phyloP scores from a whole-genome alignment of 805 yeast species.

The Kodamaea neixiangensis region DNA sequence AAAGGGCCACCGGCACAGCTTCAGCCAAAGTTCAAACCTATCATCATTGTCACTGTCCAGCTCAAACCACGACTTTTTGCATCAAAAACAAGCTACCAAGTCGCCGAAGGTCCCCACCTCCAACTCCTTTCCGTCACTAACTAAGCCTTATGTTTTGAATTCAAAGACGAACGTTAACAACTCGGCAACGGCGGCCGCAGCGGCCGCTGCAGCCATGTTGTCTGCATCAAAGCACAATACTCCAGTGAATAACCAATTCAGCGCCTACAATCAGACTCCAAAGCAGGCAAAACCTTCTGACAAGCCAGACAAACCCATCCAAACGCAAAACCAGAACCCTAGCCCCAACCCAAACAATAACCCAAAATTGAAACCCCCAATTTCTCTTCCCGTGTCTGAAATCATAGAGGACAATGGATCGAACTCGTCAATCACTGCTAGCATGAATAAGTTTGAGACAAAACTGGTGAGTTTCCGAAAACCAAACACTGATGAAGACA shows the following conservation, averaged over 20 bases:
- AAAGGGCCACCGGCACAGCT: slow-evolving; percentile 11
- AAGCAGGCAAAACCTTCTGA: neutral
- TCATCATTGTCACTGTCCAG: slow-evolving; percentile 9
- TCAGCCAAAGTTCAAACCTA: slow-evolving; percentile 12
- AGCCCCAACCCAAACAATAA: neutral
- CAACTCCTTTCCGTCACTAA: slow-evolving; percentile 3
- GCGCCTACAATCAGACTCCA: neutral
- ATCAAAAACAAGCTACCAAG: neutral
- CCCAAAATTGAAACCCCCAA: slow-evolving; percentile 7
- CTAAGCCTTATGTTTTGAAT: slow-evolving; percentile 5
- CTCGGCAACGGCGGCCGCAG: slow-evolving; percentile 10
- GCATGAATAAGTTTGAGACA: slow-evolving; percentile 10
- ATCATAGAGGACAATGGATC: slow-evolving; percentile 3
- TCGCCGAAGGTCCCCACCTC: slow-evolving; percentile 4
- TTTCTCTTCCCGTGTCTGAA: slow-evolving; percentile 2
- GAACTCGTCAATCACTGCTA: slow-evolving; percentile 7
- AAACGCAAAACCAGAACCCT: neutral
- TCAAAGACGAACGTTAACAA: neutral
- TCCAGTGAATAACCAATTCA: neutral
- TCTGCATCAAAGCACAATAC: neutral
- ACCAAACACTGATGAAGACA: neutral
- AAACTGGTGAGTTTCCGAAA: slow-evolving; percentile 16
- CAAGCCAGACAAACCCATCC: neutral
- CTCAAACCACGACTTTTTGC: slow-evolving; percentile 3
- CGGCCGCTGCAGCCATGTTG: slow-evolving; percentile 12